Evolutionary conservation across 108 stramenopile species (phyloP).

Genomic region (Fragilaria crotonensis): DNA sequence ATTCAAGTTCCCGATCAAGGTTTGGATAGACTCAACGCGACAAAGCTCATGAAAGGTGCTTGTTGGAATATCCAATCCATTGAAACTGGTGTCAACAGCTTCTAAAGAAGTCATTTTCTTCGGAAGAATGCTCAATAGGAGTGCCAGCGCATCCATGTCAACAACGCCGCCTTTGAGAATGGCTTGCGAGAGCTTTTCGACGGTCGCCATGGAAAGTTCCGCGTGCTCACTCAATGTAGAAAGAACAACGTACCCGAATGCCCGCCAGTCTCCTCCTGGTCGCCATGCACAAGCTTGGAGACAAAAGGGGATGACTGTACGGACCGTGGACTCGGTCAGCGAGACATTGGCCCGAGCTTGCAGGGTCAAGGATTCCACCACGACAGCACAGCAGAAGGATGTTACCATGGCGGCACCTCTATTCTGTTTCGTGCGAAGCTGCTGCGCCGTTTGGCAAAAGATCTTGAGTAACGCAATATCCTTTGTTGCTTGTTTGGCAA

Average conservation of each 20-base stretch:
- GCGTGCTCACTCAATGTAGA: no score
- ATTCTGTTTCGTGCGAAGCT: conserved; percentile 6
- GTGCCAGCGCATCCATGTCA: no score
- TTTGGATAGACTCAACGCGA: no score
- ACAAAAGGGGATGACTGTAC: background rate
- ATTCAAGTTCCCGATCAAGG: no score
- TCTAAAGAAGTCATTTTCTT: no score
- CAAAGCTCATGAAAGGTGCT: no score
- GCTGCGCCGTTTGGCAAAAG: conserved; percentile 29
- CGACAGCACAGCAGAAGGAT: conserved; percentile 55
- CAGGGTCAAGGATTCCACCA: conserved; percentile 56
- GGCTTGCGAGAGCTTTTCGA: no score
- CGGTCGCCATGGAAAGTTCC: no score
- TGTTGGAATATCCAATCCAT: no score
- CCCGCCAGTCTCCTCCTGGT: conserved; percentile 5
- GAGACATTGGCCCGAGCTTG: conserved; percentile 12
- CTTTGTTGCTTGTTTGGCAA: conserved; percentile 48
- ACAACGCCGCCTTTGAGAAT: no score
- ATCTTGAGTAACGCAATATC: conserved; percentile 30
- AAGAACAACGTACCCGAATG: conserved; percentile 11
- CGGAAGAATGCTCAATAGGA: no score
- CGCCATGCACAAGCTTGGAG: background rate
- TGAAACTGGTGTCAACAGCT: no score
- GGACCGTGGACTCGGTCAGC: conserved; percentile 1
- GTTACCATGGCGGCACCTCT: conserved; percentile 28